Base-by-base conservation (phyloP, 768 basidiomycete genomes). In the Galerina marginata region DNA sequence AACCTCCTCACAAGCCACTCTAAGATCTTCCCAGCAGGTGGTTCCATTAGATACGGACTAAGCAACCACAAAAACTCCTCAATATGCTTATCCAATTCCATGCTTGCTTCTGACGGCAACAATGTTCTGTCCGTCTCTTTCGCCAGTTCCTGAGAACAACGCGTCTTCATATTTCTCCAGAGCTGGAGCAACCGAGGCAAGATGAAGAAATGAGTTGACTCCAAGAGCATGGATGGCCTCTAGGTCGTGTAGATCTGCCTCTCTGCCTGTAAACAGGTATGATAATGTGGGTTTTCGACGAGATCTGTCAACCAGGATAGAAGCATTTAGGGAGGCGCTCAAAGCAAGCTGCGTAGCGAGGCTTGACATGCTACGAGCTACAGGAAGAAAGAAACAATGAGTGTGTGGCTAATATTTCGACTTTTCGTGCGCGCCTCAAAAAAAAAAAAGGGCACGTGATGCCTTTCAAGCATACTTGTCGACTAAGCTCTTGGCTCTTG, bases 1-100 rank as follows among this genome's bases (percentile, higher is more conserved):
- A 98, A 97, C 58, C 95, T 81, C 67, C 93, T 81, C 3, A 99
- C 93, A 25, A 99, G 83, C 96, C 96, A 99, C 69, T 99, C 97
- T 26, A 99, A 70, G 9, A 93, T 85, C 72, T 91, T 95, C 16
- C 87, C 89, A 0, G 93, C 84, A 0, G 93, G 91, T 37, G 85
- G 79, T 42, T 96, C 89, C 76, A 94, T 81, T 44, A 99, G 74
- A 80, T 91, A 92, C 9, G 88, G 89, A 2, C 93, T 92, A 14
- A 99, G 78, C 44, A 89, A 72, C 43, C 83, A 75, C 45, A 98
- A 69, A 67, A 93, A 91, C 6, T 76, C 77, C 20, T 80, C 79
- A 57, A 99, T 79, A 4, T 77, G 74, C 15, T 58, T 72, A 72
- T 96, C 84, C 67, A 99, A 76, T 62, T 85, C 81, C 16, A 78